phyloP scores from a whole-genome alignment of 805 yeast species.

The Starmerella tilneyi region DNA sequence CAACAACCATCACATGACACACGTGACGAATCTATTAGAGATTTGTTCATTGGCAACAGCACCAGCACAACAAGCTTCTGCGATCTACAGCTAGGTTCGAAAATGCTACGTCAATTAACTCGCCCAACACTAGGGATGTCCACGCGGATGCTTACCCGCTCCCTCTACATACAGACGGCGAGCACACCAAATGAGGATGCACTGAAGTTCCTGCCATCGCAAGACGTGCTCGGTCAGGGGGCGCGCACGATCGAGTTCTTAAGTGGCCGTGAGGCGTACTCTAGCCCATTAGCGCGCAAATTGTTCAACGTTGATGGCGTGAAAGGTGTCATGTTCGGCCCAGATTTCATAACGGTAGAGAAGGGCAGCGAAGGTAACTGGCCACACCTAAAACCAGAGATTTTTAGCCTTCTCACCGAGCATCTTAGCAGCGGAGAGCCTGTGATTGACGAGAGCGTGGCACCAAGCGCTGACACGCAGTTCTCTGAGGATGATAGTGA shows the following conservation, averaged over 20 bases:
- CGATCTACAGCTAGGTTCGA: background rate
- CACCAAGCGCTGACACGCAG: conserved; percentile 34
- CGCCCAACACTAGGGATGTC: conserved; percentile 1
- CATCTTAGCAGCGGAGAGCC: conserved; percentile 41
- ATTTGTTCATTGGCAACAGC: conserved; percentile 5
- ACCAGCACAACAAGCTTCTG: no score
- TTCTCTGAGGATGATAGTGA: conserved; percentile 64
- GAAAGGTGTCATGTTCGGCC: conserved; percentile 65
- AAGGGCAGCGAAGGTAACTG: conserved; percentile 51
- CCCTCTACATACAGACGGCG: conserved; percentile 56
- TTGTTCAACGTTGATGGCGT: conserved; percentile 69
- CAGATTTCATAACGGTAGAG: conserved; percentile 74
- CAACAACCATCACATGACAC: no score
- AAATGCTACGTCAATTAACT: conserved; percentile 4
- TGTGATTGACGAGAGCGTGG: conserved; percentile 36
- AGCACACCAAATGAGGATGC: conserved; percentile 84
- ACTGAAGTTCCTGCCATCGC: conserved; percentile 69
- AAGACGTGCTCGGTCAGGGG: conserved; percentile 51
- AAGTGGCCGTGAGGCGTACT: conserved; percentile 62
- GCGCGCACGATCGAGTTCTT: conserved; percentile 58
- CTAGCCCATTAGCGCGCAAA: conserved; percentile 68
- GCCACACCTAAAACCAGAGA: conserved; percentile 60
- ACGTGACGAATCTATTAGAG: background rate
- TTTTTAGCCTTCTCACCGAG: conserved; percentile 42
- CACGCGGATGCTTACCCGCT: conserved; percentile 10